Evolutionary conservation across 2,329 filamentous ascomycete genomes (phyloP), one percentile per base, ranked within the genome.

Genomic region (Fusarium nodosum): DNA sequence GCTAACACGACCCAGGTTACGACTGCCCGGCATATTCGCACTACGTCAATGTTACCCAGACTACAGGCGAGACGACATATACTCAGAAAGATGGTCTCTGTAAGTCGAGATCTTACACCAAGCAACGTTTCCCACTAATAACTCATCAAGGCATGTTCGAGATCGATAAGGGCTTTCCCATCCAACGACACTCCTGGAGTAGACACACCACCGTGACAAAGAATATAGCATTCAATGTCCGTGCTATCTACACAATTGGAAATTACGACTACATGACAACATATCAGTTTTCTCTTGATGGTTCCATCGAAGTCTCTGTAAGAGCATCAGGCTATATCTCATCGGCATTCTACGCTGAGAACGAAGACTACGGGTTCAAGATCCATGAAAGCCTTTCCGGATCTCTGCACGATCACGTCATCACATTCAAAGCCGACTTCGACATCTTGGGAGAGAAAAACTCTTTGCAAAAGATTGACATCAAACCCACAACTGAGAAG

Each of bases 211-310:
- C 56, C 5, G 51, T 58, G 3, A 58, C 56, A 20, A 58, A 58
- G 24, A 58, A 58, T 7, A 56, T 56, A 3, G 56, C 56, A 2
- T 58, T 45, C 38, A 58, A 58, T 9, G 8, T 58, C 51, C 56
- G 56, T 1, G 51, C 51, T 4, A 58, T 58, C 16, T 58, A 58
- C 51, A 58, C 56, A 10, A 58, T 58, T 3, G 56, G 51, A 10
- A 58, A 58, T 51, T 58, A 58, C 3, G 56, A 58, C 24, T 58
- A 58, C 24, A 58, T 58, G 56, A 45, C 31, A 2, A 58, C 51
- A 7, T 58, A 58, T 9, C 30, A 44, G 1, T 58, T 58, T 15
- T 34, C 42, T 7, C 51, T 58, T 0, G 56, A 58, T 4, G 56
- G 56, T 2, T 58, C 56, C 1, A 56, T 58, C 4, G 56, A 58